A percentile compares a stretch with the other conserved stretches of the same genome.
These are phyloP conservation scores for Simmondsia chinensis DNA, from an alignment of 148 eudicot species.

Conservation along the genomic window DNA sequence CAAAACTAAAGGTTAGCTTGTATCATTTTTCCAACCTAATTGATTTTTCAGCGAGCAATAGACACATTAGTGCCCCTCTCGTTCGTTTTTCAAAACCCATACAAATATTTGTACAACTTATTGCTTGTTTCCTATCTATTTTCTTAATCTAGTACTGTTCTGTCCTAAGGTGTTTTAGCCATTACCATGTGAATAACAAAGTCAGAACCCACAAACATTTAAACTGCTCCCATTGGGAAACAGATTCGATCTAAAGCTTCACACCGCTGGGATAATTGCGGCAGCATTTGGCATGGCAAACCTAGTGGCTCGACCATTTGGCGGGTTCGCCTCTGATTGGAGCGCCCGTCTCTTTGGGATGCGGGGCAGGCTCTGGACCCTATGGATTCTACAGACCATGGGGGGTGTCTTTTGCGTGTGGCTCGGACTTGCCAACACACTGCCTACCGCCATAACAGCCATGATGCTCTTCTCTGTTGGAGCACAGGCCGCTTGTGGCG, in stretches of 20 bases:
- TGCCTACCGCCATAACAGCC: slow-evolving; percentile 19
- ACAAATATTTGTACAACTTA: no score
- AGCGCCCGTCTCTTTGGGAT: slow-evolving; percentile 33
- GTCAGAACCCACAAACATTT: no score
- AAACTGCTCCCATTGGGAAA: no score
- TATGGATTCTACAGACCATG: slow-evolving; percentile 37
- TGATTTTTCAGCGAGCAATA: no score
- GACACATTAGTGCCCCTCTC: no score
- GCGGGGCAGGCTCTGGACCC: slow-evolving; percentile 40
- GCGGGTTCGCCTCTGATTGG: slow-evolving; percentile 31
- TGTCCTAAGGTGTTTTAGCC: no score
- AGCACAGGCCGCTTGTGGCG: slow-evolving; percentile 37
- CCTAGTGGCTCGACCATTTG: slow-evolving; percentile 29
- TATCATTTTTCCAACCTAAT: no score
- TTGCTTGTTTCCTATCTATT: no score
- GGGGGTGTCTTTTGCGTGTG: slow-evolving; percentile 35
- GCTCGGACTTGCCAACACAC: slow-evolving; percentile 28
- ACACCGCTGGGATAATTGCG: slow-evolving; percentile 41
- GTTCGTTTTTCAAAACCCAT: no score
- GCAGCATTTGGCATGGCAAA: slow-evolving; percentile 42
- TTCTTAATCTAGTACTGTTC: no score
- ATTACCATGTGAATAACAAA: no score
- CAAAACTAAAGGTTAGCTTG: no score
- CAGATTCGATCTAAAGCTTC: slow-evolving; percentile 31
- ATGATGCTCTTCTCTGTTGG: slow-evolving; percentile 38